A percentile compares a stretch with the other conserved stretches of the same genome.
Conservation (phyloP, 345 rosid species). For the Rhodamnia argentea region DNA sequence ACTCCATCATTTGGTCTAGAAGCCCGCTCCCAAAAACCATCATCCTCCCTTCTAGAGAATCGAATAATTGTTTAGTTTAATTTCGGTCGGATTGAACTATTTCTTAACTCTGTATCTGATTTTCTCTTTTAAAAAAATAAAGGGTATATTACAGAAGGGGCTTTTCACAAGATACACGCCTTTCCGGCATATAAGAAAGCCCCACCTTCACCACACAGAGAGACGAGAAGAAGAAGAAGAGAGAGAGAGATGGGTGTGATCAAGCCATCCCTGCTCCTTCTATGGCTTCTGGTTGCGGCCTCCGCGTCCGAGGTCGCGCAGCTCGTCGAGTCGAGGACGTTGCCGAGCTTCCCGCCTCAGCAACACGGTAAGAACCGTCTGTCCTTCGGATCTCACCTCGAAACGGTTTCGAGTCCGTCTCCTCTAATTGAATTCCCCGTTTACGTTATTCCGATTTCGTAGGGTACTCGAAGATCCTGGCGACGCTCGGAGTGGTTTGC, state of each 20-base stretch:
- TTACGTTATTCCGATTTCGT: not conserved
- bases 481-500: slow-evolving; percentile 47
- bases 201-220: not conserved
- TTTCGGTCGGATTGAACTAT: not conserved
- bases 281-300: slow-evolving; percentile 9
- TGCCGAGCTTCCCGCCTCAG: slow-evolving; percentile 13
- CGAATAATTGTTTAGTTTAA: not conserved
- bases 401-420: not conserved
- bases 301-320: not conserved
- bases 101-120: not conserved
- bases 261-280: slow-evolving; percentile 11
- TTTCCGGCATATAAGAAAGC: not conserved
- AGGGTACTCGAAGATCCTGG: slow-evolving; percentile 28
- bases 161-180: not conserved
- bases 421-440: not conserved
- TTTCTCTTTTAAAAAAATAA: not conserved
- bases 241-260: slow-evolving; percentile 5
- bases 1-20: not conserved
- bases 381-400: not conserved
- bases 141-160: not conserved
- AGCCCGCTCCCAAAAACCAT: not conserved
- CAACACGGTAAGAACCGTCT: slow-evolving; percentile 9
- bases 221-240: not conserved
- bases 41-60: not conserved
- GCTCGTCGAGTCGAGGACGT: slow-evolving; percentile 22